These are phyloP conservation scores for Pseudogymnoascus sp. DNA, from an alignment of 2,329 filamentous ascomycete genomes.

Conservation along the genomic window DNA sequence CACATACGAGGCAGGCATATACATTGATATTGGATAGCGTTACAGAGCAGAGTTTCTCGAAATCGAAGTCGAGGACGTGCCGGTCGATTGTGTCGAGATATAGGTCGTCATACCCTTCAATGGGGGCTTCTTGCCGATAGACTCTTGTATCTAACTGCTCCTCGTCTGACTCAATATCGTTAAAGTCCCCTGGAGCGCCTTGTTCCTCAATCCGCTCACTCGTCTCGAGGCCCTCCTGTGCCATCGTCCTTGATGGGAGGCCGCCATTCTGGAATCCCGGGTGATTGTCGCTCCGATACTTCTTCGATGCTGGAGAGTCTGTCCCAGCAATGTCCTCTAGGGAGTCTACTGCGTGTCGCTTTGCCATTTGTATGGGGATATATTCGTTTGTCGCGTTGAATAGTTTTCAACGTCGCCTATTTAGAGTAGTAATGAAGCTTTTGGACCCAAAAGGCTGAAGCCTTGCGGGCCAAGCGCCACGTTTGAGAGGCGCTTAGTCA, in stretches of 20 bases:
- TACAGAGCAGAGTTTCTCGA: constrained; percentile 95
- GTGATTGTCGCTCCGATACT: constrained; percentile 38
- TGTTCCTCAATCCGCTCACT: constrained; percentile 20
- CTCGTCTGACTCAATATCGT: constrained; percentile 28
- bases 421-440: not conserved
- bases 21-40: constrained; percentile 97
- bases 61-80: constrained; percentile 90
- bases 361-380: constrained; percentile 33
- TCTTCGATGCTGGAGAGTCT: constrained; percentile 51
- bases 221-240: constrained; percentile 14
- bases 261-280: constrained; percentile 23
- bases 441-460: constrained; percentile 5
- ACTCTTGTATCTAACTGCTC: constrained; percentile 27
- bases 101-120: constrained; percentile 85
- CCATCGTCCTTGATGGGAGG: constrained; percentile 25
- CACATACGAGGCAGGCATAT: constrained; percentile 93
- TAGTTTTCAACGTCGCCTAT: constrained; percentile 1
- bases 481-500: constrained; percentile 1
- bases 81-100: constrained; percentile 97
- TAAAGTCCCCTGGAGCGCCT: constrained; percentile 24
- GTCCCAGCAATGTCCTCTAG: constrained; percentile 47
- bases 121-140: constrained; percentile 65
- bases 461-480: not conserved
- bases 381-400: constrained; percentile 7
- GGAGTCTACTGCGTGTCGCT: constrained; percentile 52